A percentile compares a stretch with the other conserved stretches of the same genome.
Conservation (phyloP, 768 basidiomycete species). For the Phaeotremella skinneri region DNA sequence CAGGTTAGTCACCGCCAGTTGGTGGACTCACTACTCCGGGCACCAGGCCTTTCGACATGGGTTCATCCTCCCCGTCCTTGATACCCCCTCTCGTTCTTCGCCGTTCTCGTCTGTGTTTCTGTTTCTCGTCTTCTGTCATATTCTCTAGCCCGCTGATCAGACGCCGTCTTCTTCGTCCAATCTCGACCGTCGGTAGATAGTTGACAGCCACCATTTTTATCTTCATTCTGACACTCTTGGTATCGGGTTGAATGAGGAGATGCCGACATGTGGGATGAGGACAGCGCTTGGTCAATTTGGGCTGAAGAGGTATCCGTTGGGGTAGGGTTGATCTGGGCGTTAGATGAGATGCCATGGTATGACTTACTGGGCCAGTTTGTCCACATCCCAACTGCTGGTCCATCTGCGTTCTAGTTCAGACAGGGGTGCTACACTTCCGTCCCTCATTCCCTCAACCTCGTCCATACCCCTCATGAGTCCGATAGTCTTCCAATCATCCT, state of each 20-base stretch:
- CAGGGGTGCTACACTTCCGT: conserved; percentile 60
- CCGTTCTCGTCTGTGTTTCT: conserved; percentile 26
- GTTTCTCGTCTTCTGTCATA: conserved; percentile 20
- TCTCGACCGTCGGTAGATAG: conserved; percentile 82
- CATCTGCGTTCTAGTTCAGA: conserved; percentile 56
- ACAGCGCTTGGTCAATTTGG: conserved; percentile 94
- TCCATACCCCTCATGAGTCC: conserved; percentile 38
- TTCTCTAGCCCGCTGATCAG: conserved; percentile 1
- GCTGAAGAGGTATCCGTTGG: conserved; percentile 83
- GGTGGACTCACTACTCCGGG: conserved; percentile 30
- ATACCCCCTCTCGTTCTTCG: conserved; percentile 18
- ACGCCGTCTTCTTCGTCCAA: conserved; percentile 49
- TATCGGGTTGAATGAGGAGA: conserved; percentile 96
- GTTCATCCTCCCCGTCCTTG: conserved; percentile 38
- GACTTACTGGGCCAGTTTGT: conserved; percentile 15
- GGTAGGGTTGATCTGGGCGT: conserved; percentile 72
- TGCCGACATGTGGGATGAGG: conserved; percentile 73
- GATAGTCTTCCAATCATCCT: conserved; percentile 34
- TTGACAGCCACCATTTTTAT: conserved; percentile 95
- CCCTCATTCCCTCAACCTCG: conserved; percentile 69
- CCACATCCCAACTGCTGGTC: conserved; percentile 69
- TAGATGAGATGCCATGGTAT: neutral
- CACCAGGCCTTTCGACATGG: conserved; percentile 20
- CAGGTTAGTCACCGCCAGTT: neutral
- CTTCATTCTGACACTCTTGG: conserved; percentile 92